Base-by-base conservation (phyloP, 2,329 filamentous ascomycete species). In the Achaetomium macrosporum region DNA sequence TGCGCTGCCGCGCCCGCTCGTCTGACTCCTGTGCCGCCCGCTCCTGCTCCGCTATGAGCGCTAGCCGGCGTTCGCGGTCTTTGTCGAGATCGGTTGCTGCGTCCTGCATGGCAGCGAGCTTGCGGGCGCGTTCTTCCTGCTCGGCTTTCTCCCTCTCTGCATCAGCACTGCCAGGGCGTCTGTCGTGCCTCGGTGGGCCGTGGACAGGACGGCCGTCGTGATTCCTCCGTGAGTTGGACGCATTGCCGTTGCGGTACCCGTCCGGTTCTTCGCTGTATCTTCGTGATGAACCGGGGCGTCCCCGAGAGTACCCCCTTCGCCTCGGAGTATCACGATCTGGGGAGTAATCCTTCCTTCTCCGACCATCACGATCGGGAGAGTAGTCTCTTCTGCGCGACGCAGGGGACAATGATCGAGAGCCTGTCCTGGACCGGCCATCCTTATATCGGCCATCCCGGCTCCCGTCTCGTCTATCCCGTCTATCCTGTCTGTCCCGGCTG, bases 21-120 rank as follows among this genome's bases (percentile, higher is more conserved):
- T 95, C 89, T 1, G 81, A 79, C 55, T 88, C 83, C 12, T 77
- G 76, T 42, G 83, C 79, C 16, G 73, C 73, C 45, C 79, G 76
- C 60, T 95, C 89, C 55, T 76, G 76, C 57, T 82, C 79, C 20
- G 81, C 83, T 16, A 91, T 71, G 1, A 82, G 81, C 0, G 81
- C 79, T 10, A 95, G 72, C 20, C 89, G 80, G 54, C 79, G 76
- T 58, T 81, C 80, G 31, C 90, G 83, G 60, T 87, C 83, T n/a
- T 74, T 65, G 61, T 92, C 87, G 44, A 95, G 73, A 11, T 85
- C 81, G 1, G 76, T 77, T 5, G 87, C 87, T 29, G 83, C 84
- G 16, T 78, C 77, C 66, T 88, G 85, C 87, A 90, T 90, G 9
- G 82, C 84, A 15, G 83, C 85, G 16, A 90, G 70, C 65, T 83